These are phyloP conservation scores for Apiotrichum gracile DNA, from an alignment of 1,284 basidiomycete species.

Conservation along the genomic window DNA sequence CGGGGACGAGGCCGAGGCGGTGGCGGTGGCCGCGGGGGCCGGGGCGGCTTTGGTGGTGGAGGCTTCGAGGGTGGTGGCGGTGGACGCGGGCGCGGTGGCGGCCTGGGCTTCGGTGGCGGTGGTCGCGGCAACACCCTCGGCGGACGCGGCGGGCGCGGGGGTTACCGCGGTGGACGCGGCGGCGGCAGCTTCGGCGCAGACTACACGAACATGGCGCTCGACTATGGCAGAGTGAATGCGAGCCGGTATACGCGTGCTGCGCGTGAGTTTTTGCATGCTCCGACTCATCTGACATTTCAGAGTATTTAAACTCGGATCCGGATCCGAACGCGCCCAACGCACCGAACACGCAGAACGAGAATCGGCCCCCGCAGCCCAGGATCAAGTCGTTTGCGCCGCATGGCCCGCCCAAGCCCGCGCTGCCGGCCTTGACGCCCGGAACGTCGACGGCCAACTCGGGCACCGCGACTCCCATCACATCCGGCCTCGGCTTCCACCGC, in stretches of 20 bases:
- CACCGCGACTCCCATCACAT: conserved; percentile 27
- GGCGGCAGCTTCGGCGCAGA: conserved; percentile 29
- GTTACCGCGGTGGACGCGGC: conserved; percentile 5
- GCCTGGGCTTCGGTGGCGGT: background rate
- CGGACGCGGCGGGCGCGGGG: conserved; percentile 8
- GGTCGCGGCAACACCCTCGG: background rate
- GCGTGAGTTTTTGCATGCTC: background rate
- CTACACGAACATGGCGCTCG: conserved; percentile 38
- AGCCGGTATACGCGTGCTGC: conserved; percentile 26
- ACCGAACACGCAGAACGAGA: background rate
- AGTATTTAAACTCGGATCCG: background rate
- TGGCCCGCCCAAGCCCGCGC: background rate
- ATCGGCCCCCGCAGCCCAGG: background rate
- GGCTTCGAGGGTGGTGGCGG: conserved; percentile 12
- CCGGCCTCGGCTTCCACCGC: conserved; percentile 29
- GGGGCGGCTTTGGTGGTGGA: conserved; percentile 1
- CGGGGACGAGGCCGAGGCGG: conserved; percentile 18
- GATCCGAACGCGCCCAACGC: conserved; percentile 1
- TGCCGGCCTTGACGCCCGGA: background rate
- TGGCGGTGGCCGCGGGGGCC: conserved; percentile 9
- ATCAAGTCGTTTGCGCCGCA: background rate
- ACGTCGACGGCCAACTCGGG: conserved; percentile 17
- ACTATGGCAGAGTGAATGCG: conserved; percentile 35
- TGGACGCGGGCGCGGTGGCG: conserved; percentile 7
- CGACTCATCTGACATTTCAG: background rate